Percentiles rank a stretch among this genome's conserved stretches.
Evolutionary conservation across 2,329 filamentous ascomycete genomes (phyloP).

Genomic region (Arachnopeziza araneosa): DNA sequence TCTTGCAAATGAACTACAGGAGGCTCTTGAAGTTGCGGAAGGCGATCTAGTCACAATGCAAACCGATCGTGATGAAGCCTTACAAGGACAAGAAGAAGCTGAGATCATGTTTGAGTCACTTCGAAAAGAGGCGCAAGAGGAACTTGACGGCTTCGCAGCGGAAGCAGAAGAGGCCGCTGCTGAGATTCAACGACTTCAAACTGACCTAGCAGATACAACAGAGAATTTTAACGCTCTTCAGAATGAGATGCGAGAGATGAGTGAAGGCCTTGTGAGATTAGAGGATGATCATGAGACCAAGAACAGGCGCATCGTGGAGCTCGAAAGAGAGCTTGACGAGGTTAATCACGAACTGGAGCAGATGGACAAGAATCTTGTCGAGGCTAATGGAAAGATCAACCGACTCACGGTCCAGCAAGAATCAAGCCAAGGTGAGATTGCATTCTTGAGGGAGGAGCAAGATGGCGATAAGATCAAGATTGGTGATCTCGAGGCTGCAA

Average conservation of each 20-base stretch:
- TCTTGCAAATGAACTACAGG: constrained; percentile 59
- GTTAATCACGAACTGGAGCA: constrained; percentile 83
- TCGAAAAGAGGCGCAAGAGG: constrained; percentile 58
- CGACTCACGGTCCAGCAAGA: constrained; percentile 87
- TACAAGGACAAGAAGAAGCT: constrained; percentile 55
- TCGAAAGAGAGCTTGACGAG: constrained; percentile 77
- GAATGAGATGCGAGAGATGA: constrained; percentile 87
- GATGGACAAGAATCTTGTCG: constrained; percentile 75
- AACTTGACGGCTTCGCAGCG: constrained; percentile 61
- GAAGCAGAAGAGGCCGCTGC: constrained; percentile 68
- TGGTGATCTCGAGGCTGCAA: constrained; percentile 78
- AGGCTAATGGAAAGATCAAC: constrained; percentile 82
- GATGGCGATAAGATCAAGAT: constrained; percentile 98
- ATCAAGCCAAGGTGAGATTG: constrained; percentile 86
- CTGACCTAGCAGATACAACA: constrained; percentile 67
- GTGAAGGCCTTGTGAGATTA: constrained; percentile 76
- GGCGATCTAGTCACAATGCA: constrained; percentile 76
- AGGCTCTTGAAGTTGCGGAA: constrained; percentile 72
- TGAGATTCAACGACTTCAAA: constrained; percentile 63
- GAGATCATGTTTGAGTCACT: constrained; percentile 57
- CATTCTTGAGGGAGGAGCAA: constrained; percentile 93
- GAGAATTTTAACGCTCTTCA: constrained; percentile 92
- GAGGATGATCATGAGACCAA: constrained; percentile 87
- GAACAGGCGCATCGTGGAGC: constrained; percentile 69
- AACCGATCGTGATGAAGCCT: constrained; percentile 78